Percentiles rank a stretch among this genome's conserved stretches.
These are phyloP conservation scores for Sporodiniella umbellata DNA, from an alignment of 371 early-diverging fungal species.

Conservation along the genomic window DNA sequence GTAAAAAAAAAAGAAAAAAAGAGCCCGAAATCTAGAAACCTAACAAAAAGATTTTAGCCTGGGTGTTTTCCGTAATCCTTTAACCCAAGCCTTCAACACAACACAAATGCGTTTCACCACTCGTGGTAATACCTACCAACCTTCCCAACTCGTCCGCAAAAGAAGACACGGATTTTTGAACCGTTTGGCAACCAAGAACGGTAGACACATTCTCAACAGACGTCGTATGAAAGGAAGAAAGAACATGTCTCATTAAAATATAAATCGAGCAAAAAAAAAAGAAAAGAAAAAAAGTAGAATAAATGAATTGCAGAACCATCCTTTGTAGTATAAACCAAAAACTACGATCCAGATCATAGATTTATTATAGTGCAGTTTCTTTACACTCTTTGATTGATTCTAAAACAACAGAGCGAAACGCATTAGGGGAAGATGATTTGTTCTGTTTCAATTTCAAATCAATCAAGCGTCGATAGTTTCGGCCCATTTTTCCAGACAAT, in stretches of 20 bases:
- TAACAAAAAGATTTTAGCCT: too few relatives aligned
- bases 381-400: constrained; percentile 12
- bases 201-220: constrained; percentile 73
- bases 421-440: constrained; percentile 1
- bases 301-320: not conserved
- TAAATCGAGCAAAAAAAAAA: not conserved
- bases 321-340: constrained; percentile 1
- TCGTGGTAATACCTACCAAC: constrained; percentile 92
- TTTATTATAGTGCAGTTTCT: too few relatives aligned
- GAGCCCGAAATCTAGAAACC: too few relatives aligned
- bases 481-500: constrained; percentile 27
- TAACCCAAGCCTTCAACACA: constrained; percentile 19
- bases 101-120: constrained; percentile 68
- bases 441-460: constrained; percentile 15
- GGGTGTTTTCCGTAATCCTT: constrained; percentile 16
- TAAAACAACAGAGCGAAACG: constrained; percentile 15
- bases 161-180: constrained; percentile 89
- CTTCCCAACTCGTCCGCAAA: constrained; percentile 87
- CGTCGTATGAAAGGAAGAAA: constrained; percentile 86
- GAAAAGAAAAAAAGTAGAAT: too few relatives aligned
- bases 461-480: constrained; percentile 31
- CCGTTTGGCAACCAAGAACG: constrained; percentile 75
- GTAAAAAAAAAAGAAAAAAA: constrained; percentile 5
- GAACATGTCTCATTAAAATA: constrained; percentile 72
- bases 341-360: too few relatives aligned